Conservation (phyloP, 495 filamentous ascomycete species). For the Aspergillus egyptiacus region DNA sequence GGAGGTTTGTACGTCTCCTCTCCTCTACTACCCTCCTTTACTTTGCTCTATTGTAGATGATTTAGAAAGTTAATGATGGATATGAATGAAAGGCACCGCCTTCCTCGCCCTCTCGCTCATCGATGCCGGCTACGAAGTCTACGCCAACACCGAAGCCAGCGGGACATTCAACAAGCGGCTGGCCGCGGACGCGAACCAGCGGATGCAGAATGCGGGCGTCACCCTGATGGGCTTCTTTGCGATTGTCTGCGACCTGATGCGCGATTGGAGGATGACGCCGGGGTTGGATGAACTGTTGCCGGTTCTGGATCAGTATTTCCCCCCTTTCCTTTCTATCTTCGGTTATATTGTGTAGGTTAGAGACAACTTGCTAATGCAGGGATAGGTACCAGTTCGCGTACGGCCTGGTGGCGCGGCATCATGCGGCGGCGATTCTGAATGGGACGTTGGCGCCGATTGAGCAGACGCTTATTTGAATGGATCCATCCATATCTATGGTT, state of each 20-base stretch:
- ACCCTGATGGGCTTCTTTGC: conserved; percentile 58
- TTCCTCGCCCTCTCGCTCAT: conserved; percentile 69
- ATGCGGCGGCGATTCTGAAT: conserved; percentile 42
- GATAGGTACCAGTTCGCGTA: conserved; percentile 40
- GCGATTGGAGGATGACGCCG: conserved; percentile 69
- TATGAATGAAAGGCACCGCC: conserved; percentile 44
- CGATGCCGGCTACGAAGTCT: conserved; percentile 70
- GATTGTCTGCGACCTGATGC: conserved; percentile 69
- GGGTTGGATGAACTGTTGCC: conserved; percentile 58
- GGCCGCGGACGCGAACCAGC: conserved; percentile 56
- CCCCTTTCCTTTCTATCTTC: not conserved
- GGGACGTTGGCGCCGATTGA: conserved; percentile 39
- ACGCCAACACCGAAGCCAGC: conserved; percentile 66
- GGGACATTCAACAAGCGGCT: conserved; percentile 54
- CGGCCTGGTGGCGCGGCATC: conserved; percentile 44
- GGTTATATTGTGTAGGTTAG: not conserved
- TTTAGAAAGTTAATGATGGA: not conserved
- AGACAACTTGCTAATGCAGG: not conserved
- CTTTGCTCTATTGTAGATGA: not conserved
- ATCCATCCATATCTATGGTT: no score
- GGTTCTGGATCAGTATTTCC: conserved; percentile 54
- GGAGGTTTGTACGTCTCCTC: conserved; percentile 56
- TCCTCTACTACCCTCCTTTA: not conserved
- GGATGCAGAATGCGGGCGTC: conserved; percentile 64
- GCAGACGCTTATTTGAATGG: conserved; percentile 22